Evolutionary conservation across 495 filamentous ascomycete species (phyloP).

Genomic region (Annulohypoxylon bovei): DNA sequence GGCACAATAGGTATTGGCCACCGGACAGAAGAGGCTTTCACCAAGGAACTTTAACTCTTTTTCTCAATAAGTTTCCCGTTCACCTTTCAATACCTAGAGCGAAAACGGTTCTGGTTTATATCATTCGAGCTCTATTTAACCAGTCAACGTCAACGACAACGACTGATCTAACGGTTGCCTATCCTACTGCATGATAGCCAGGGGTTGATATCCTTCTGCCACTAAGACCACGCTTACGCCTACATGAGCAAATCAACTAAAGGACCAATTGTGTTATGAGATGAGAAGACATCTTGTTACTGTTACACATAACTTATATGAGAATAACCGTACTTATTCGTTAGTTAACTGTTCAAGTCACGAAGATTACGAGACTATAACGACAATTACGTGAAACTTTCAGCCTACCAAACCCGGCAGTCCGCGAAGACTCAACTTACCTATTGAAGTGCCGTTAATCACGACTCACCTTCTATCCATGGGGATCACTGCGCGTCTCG

Average conservation of each 20-base stretch:
- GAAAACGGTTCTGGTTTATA: neutral
- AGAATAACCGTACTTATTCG: constrained; percentile 15
- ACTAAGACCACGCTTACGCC: constrained; percentile 6
- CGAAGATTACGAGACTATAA: constrained; percentile 11
- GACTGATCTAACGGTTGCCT: neutral
- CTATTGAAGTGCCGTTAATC: neutral
- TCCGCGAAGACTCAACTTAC: neutral
- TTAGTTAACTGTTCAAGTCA: neutral
- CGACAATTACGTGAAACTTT: constrained; percentile 12
- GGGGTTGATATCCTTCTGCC: neutral
- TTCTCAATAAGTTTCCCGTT: constrained; percentile 28
- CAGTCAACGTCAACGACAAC: neutral
- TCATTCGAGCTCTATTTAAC: constrained; percentile 1
- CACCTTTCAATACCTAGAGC: neutral
- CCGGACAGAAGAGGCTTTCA: constrained; percentile 17
- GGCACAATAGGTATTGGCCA: constrained; percentile 40
- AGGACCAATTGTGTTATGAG: constrained; percentile 16
- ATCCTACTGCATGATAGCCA: neutral
- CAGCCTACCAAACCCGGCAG: constrained; percentile 5
- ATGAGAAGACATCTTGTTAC: constrained; percentile 10
- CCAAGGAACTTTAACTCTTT: constrained; percentile 11
- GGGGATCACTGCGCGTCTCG: constrained; percentile 34
- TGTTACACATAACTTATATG: constrained; percentile 17
- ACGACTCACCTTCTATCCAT: constrained; percentile 29
- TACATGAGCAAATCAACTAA: constrained; percentile 19